These are phyloP conservation scores for Sclerotinia spermophila DNA, from an alignment of 2,329 filamentous ascomycete genomes.

Conservation along the genomic window DNA sequence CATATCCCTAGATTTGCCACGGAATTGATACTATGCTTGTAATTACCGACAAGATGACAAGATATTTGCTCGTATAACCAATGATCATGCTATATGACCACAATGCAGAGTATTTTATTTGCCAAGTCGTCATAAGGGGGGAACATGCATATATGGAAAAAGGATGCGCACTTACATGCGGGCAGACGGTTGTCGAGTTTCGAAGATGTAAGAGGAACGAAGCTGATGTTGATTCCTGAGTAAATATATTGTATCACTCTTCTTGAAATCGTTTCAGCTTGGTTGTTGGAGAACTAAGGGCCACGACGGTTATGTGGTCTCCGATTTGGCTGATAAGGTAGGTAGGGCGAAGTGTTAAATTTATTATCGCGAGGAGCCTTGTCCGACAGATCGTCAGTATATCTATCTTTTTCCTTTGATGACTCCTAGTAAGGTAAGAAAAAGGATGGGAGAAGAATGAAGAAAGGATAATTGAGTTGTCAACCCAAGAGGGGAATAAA, in stretches of 20 bases:
- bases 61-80: background rate
- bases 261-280: background rate
- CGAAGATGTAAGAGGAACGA: background rate
- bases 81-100: constrained; percentile 8
- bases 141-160: constrained; percentile 17
- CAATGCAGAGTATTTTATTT: background rate
- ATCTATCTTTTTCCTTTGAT: background rate
- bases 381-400: constrained; percentile 5
- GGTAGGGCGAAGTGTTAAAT: constrained; percentile 12
- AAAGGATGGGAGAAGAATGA: background rate
- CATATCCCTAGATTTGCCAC: background rate
- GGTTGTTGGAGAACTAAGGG: constrained; percentile 2
- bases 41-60: background rate
- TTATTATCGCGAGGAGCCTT: constrained; percentile 15
- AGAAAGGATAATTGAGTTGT: constrained; percentile 14
- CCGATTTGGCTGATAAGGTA: background rate
- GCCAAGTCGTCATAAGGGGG: constrained; percentile 4
- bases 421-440: constrained; percentile 1
- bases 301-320: constrained; percentile 12
- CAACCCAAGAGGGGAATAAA: constrained; percentile 18
- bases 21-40: constrained; percentile 2
- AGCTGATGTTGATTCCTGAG: background rate
- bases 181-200: constrained; percentile 22
- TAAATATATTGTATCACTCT: background rate
- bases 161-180: constrained; percentile 27